Conservation (phyloP, 495 filamentous ascomycete species). For the Friedmanniomyces endolithicus region DNA sequence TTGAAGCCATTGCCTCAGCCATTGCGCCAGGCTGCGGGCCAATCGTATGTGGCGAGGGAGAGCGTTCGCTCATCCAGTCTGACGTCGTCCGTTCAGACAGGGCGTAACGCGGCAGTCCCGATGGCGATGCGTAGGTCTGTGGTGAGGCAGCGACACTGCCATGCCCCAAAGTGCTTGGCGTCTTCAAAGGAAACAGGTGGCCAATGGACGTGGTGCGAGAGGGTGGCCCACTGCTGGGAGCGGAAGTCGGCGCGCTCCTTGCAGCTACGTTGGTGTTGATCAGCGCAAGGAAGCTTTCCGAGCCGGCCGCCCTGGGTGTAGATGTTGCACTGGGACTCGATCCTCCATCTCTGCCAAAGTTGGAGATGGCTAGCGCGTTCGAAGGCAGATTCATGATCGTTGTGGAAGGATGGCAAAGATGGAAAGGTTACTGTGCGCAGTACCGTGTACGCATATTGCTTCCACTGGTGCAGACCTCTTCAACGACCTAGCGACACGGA, state of each 20-base stretch:
- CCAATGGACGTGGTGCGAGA: background rate
- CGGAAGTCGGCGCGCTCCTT: background rate
- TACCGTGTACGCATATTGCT: background rate
- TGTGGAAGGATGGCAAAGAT: background rate
- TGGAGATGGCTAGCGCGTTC: background rate
- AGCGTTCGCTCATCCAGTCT: slow-evolving; percentile 12
- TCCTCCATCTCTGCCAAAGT: background rate
- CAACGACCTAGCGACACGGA: background rate
- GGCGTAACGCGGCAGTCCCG: background rate
- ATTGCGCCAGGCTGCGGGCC: slow-evolving; percentile 36
- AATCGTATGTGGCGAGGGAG: slow-evolving; percentile 13
- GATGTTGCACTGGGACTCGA: background rate
- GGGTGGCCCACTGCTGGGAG: background rate
- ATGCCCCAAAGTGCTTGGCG: background rate
- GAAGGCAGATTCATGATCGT: slow-evolving; percentile 2
- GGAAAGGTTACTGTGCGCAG: background rate
- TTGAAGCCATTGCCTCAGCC: slow-evolving; percentile 36
- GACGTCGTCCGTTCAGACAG: background rate
- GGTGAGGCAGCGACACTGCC: background rate
- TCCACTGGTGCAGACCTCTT: background rate
- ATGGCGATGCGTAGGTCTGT: slow-evolving; percentile 6
- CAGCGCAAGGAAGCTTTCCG: background rate
- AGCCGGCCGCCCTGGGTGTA: background rate
- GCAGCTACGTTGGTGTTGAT: background rate
- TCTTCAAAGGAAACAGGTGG: background rate